Base-by-base conservation (phyloP, 2,329 filamentous ascomycete genomes). In the Cytospora chrysosperma region DNA sequence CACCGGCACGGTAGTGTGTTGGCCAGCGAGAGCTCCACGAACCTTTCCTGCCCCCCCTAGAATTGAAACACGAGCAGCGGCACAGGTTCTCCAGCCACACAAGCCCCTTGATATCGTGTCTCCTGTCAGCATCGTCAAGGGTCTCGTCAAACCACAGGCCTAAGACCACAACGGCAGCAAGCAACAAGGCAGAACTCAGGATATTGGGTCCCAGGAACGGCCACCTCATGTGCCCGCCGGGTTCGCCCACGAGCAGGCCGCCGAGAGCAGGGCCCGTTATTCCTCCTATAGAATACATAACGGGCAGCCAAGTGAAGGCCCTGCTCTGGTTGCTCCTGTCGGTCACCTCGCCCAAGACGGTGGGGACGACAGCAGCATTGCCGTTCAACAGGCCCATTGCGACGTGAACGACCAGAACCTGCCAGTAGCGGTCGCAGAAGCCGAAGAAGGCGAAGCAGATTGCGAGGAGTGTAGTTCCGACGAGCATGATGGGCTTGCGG, bases 221-320 rank as follows among this genome's bases (percentile, higher is more conserved):
- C 73, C 92, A 94, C 15, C 50, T 59, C 1, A 81, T 80, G 55
- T 85, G 84, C 2, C 75, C 73, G 6, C 85, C 83, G 30, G 85
- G 73, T 54, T 81, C 82, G 52, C 88, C 85, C 0, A 96, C 90
- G 61, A 98, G 77, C 49, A 97, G 74, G 0, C 95, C 95, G 17
- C 95, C 95, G n/a, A 98, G 77, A 1, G 96, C 87, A 0, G 95
- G 95, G 0, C 95, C 95, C 0, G 93, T 95, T 66, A 99, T 97
- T 51, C 91, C 92, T 21, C 95, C 95, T 37, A 99, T 81, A 4
- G 94, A 94, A 75, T 99, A 99, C n/a, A 98, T 89, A 47, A 98
- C 90, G 0, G 95, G 95, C 50, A 99, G 80, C 78, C 97, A 99
- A 1, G 91, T 95, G 71, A 99, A 99, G 0, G 93, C 95, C 59